Evolutionary conservation across 2,329 filamentous ascomycete species (phyloP), one percentile per base, ranked within the genome.

Genomic region (Monilinia polystroma): DNA sequence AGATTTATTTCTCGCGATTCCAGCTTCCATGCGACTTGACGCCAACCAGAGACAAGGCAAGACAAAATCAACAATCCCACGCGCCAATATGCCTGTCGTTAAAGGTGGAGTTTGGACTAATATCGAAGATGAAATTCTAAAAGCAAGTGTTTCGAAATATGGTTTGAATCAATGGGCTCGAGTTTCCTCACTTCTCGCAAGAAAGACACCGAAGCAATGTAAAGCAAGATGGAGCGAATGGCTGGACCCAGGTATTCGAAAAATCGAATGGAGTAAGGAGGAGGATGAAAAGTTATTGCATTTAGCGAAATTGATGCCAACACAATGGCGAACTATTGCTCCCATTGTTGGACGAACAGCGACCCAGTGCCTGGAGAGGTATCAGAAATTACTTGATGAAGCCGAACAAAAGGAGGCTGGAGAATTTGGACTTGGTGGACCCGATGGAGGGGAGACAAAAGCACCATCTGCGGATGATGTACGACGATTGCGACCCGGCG

Each of bases 141-240:
- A 98, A 64, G 73, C 72, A 66, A 90, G 91, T 68, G 92, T 96
- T 71, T 95, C 91, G 73, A 97, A 97, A 79, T 97, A 97, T 83
- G 93, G 93, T 60, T 85, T 97, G 69, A 95, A 97, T 77, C 95
- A 99, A 81, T 99, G 95, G 95, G 94, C 95, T 77, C 94, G 95
- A 79, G 95, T 98, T 71, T 97, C 95, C 66, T 98, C 95, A 67
- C 87, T 99, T 71, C 89, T 99, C 72, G 94, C 94, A 77, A 92
- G 96, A 76, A 99, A 99, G 80, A 98, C 95, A 43, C 89, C 95
- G 63, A 99, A 99, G 82, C 95, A 99, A 82, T 99, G 95, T 87
- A 99, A 99, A 82, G 94, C 95, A 69, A 86, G 95, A 81, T 99
- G 95, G 95, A 88, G 90, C 77, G 94, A 99, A 85, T 99, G 95